Conservation (phyloP, 345 rosid species). For the Aegle marmelos region DNA sequence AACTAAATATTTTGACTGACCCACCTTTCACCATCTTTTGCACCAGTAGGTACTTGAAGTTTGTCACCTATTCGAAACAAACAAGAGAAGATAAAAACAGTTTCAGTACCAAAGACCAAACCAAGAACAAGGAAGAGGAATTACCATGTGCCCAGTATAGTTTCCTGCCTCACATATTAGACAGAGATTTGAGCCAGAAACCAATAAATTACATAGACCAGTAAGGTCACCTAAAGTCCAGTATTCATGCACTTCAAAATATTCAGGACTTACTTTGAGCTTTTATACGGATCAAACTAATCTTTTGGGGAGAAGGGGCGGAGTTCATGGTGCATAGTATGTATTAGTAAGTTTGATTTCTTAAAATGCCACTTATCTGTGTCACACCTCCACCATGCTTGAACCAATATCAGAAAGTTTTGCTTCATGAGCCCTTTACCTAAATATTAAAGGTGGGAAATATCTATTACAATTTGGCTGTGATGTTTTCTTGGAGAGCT, state of each 20-base stretch:
- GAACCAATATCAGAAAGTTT: not conserved
- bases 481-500: not conserved
- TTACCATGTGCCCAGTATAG: not conserved
- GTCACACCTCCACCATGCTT: constrained; percentile 1
- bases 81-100: not conserved
- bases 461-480: not conserved
- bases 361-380: not conserved
- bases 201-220: not conserved
- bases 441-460: not conserved
- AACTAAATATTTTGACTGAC: constrained; percentile 15
- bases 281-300: not conserved
- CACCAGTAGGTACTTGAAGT: constrained; percentile 37
- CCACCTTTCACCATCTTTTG: constrained; percentile 40
- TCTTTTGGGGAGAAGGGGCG: not conserved
- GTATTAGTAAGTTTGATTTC: not conserved
- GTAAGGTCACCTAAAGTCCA: not conserved
- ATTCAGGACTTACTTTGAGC: not conserved
- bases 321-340: not conserved
- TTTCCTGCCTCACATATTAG: not conserved
- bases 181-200: not conserved
- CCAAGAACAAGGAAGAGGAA: not conserved
- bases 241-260: not conserved
- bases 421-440: not conserved
- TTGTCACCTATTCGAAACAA: constrained; percentile 42
- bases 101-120: constrained; percentile 7